Evolutionary conservation across 306 rosid species (phyloP).

Genomic region (Vigna angularis): DNA sequence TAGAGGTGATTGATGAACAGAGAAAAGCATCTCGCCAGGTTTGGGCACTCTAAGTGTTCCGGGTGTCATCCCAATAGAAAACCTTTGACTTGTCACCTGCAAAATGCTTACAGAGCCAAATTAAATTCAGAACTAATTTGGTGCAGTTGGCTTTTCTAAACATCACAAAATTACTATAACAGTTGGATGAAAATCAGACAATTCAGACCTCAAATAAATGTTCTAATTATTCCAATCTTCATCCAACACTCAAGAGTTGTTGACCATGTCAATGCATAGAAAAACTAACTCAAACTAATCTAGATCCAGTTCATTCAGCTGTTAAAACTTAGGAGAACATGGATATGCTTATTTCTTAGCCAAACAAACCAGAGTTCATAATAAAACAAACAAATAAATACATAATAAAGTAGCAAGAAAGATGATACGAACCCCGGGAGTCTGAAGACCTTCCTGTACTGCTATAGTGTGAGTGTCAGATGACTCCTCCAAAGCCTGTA

Average conservation of each 20-base stretch:
- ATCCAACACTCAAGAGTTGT: not conserved
- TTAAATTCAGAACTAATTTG: not conserved
- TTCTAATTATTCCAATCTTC: not conserved
- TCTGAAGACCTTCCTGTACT: constrained; percentile 9
- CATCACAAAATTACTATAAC: not conserved
- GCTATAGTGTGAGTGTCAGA: constrained; percentile 19
- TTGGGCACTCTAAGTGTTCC: constrained; percentile 79
- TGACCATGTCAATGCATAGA: not conserved
- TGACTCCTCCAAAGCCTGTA: constrained; percentile 17
- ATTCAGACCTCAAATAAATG: not conserved
- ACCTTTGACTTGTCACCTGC: constrained; percentile 77
- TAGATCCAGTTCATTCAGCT: not conserved
- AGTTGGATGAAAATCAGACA: not conserved
- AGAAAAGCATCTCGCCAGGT: constrained; percentile 87
- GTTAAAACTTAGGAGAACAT: not conserved
- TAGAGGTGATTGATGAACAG: constrained; percentile 91
- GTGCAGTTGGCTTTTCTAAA: not conserved
- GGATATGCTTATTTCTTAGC: not conserved
- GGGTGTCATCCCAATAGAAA: constrained; percentile 90
- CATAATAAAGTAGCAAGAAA: no score
- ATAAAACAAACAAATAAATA: not conserved
- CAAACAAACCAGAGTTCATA: not conserved
- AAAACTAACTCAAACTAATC: not conserved
- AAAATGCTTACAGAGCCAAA: constrained; percentile 18
- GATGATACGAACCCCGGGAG: constrained; percentile 16